Evolutionary conservation across 2,329 filamentous ascomycete genomes (phyloP), one percentile per base, ranked within the genome.

Genomic region (Ophiostoma australiae): DNA sequence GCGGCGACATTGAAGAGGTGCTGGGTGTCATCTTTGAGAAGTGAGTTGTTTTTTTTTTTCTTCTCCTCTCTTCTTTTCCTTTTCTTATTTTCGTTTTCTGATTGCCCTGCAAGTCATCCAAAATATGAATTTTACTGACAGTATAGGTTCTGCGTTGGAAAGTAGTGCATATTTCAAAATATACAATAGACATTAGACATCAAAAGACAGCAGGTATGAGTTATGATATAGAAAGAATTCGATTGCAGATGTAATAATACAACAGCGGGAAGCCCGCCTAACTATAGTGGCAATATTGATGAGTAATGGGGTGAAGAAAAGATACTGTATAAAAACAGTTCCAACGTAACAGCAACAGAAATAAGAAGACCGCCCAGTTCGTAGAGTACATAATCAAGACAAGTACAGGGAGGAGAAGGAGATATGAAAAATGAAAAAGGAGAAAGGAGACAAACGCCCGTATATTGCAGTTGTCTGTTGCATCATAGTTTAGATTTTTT

Each of bases 11-110:
- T 20, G 94, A 99, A 78, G 95, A 98, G 78, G 92, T 99, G 8
- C 81, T 99, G 65, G 95, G 95, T 0, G 94, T 99, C 31, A 94
- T 99, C 4, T 99, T 99, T 81, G 94, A 98, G 80, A 98, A 97
- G 92, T 97, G 82, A 84, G 87, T 87, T 48, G n/a, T 58, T 61
- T 13, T 44, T 15, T 7, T 37, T 58, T 10, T 37, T 58, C 67
- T 58, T 52, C 15, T 11, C 37, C 48, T 39, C n/a, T 39, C 1
- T 39, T 39, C 37, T 39, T 39, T 39, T 7, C 1, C 37, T 8
- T 7, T 39, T 39, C 1, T 7, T 39, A 3, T 8, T 8, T 7
- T 7, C 37, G 4, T 39, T 5, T 7, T 8, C 5, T 39, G n/a
- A n/a, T n/a, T n/a, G n/a, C n/a, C 2, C 37, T 6, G 10, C 8